Base-by-base conservation (phyloP, 1,139 yeast species). In the Pichia sp. region DNA sequence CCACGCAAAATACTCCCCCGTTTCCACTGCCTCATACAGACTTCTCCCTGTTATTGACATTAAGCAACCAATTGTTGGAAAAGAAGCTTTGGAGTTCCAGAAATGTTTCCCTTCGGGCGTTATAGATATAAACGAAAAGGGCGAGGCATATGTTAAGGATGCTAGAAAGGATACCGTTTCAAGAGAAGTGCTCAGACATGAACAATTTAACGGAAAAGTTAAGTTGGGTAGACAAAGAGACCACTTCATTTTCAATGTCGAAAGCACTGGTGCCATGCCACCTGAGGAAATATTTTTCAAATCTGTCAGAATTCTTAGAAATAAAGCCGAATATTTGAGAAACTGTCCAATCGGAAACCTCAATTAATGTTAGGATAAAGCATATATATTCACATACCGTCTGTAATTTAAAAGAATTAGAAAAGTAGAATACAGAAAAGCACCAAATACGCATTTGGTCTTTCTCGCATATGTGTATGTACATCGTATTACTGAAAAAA, bases 1-100 rank as follows among this genome's bases (percentile, higher is more conserved):
- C 69, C 99, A 93, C 71, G 98, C 99, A 60, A 93, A 93, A 72
- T 93, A 89, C 70, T 90, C 97, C 7, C 99, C 99, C 4, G 99
- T 93, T 10, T 82, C 96, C 31, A 93, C 99, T 31, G 98, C 99
- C 2, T 87, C 97, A n/a, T 93, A 93, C 74, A 81, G 99, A 73
- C 78, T 93, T 66, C 74, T 95, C 76, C 99, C 99, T n/a, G 85
- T 83, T 24, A 93, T 93, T 67, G 85, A 88, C 61, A 89, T 93
- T 52, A 70, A 75, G 51, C 73, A 82, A 61, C 91, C 95, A 49
- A 88, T 93, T 59, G 75, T 73, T 1, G 98, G 97, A 3, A 83
- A 79, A 5, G 79, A 81, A 55, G 98, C 98, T 4, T 69, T 74
- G 57, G 87, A 82, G 67, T 89, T 93, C 73, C 91, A 88, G 70